Evolutionary conservation across 2,329 filamentous ascomycete species (phyloP).

Genomic region (Samsoniella hepiali): DNA sequence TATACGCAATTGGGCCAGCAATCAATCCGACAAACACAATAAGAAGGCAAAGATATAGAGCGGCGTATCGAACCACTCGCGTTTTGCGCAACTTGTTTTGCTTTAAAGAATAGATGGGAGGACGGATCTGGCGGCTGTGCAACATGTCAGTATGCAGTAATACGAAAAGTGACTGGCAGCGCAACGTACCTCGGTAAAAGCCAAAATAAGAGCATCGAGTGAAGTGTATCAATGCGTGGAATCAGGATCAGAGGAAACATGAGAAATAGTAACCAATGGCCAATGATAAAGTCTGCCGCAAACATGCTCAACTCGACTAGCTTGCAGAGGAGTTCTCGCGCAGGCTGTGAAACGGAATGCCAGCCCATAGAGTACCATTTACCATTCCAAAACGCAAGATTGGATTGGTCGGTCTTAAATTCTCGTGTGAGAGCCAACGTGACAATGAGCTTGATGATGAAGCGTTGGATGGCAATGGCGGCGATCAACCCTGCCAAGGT

Average conservation of each 20-base stretch:
- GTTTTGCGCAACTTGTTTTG: constrained; percentile 93
- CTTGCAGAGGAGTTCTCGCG: constrained; percentile 96
- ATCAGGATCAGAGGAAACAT: constrained; percentile 84
- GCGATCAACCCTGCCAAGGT: constrained; percentile 88
- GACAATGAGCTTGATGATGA: constrained; percentile 93
- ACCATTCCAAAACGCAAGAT: constrained; percentile 99
- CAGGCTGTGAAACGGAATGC: constrained; percentile 93
- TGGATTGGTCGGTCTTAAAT: constrained; percentile 91
- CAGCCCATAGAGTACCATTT: constrained; percentile 99
- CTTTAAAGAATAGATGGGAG: constrained; percentile 97
- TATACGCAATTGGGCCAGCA: constrained; percentile 62
- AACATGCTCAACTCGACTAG: constrained; percentile 97
- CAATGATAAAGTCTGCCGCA: constrained; percentile 87
- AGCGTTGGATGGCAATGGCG: constrained; percentile 85
- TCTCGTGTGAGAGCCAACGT: constrained; percentile 82
- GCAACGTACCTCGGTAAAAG: constrained; percentile 83
- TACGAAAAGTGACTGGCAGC: too few relatives aligned
- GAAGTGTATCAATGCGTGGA: constrained; percentile 88
- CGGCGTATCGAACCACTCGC: constrained; percentile 87
- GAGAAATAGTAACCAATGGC: constrained; percentile 85
- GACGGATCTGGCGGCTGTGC: constrained; percentile 88
- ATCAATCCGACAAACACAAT: constrained; percentile 79
- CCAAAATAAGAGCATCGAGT: constrained; percentile 99
- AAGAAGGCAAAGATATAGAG: constrained; percentile 86
- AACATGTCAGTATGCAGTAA: too few relatives aligned